Evolutionary conservation across 441 rosid species (phyloP).

Genomic region (Populus hybrid): DNA sequence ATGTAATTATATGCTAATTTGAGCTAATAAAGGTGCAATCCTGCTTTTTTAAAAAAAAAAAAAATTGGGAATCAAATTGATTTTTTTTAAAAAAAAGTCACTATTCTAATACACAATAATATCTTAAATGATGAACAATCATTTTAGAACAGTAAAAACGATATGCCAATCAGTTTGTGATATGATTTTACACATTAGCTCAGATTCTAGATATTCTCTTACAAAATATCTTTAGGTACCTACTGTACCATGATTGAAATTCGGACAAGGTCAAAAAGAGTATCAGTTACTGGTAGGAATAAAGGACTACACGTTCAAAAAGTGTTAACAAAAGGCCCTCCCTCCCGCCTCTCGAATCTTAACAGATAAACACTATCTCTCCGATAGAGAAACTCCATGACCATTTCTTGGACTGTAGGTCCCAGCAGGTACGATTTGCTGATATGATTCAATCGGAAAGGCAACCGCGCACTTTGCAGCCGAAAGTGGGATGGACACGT

Average conservation of each 20-base stretch:
- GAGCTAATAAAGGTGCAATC: no score
- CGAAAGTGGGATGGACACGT: background rate
- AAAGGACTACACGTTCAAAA: background rate
- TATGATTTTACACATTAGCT: background rate
- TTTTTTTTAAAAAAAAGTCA: no score
- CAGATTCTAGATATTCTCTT: background rate
- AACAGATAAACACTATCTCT: background rate
- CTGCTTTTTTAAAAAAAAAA: no score
- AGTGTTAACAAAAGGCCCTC: background rate
- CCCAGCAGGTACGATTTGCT: background rate
- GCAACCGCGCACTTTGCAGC: no score
- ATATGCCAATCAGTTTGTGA: no score
- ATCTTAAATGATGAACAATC: no score
- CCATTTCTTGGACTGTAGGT: background rate
- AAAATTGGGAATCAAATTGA: no score
- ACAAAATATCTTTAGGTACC: background rate
- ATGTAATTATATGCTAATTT: no score
- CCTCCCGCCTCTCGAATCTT: background rate
- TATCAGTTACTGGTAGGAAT: background rate
- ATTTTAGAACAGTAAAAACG: no score
- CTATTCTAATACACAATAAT: accelerated
- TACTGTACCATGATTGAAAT: background rate
- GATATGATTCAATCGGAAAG: background rate
- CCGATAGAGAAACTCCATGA: background rate
- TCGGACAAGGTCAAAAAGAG: background rate